Evolutionary conservation across 2,329 filamentous ascomycete genomes (phyloP), one percentile per base, ranked within the genome.

Genomic region (Exophiala xenobiotica): DNA sequence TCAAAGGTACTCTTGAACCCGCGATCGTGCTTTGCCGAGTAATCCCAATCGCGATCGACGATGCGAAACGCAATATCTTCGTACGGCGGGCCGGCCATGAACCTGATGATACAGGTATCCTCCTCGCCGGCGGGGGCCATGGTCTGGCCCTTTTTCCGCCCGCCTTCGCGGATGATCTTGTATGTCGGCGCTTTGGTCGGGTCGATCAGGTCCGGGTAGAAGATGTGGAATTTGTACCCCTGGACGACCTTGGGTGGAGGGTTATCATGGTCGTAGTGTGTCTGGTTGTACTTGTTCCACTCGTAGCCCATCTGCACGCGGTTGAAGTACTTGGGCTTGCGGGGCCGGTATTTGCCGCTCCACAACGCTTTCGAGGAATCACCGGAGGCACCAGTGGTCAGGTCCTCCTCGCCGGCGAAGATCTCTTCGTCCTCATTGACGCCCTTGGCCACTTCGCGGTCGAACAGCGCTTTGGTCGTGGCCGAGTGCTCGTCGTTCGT

Each of bases 241-340:
- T 99, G 93, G 8, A 99, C 93, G 5, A 99, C 92, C 72, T 96
- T 96, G 20, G 93, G 93, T 1, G 93, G 93, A 2, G 93, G 93
- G 65, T 97, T 96, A 67, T 97, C 92, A 69, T 96, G 90, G 69
- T 97, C 93, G 73, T 99, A 99, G 72, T 99, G 93, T 9, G 93
- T 99, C 73, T 99, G 93, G 66, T 99, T 99, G 79, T 99, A 99
- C 72, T 99, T 99, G 77, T 99, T 99, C 93, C 93, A 99, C 70
- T 99, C 93, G 70, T 97, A 99, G 46, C 93, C 93, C 88, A 96
- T 96, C 70, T 96, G 91, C 40, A 97, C 91, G 33, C 93, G 86
- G 67, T 97, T 97, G 79, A 99, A 99, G 73, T 96, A 97, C 54
- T 87, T 83, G 9, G 93, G 93, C 71, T 97, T 99, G 57, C 93